These are phyloP conservation scores for Colletotrichum somersetense DNA, from an alignment of 2,329 filamentous ascomycete species.

Conservation along the genomic window DNA sequence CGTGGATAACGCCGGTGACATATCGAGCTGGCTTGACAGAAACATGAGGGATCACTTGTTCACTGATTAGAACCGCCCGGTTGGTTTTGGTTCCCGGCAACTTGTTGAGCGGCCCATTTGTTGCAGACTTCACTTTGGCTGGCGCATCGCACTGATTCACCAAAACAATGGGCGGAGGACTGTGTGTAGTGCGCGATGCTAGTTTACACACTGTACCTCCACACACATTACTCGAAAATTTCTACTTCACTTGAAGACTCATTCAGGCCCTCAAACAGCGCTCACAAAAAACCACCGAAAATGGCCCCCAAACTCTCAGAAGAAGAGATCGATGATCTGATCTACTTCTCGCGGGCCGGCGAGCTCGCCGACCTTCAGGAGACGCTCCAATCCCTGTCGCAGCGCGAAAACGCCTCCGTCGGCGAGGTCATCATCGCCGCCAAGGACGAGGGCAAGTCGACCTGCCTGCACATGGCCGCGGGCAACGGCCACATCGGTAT, in stretches of 20 bases:
- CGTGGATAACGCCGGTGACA: slow-evolving; percentile 67
- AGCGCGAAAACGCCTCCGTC: slow-evolving; percentile 69
- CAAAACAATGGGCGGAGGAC: neutral
- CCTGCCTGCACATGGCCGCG: slow-evolving; percentile 90
- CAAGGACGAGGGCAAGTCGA: slow-evolving; percentile 81
- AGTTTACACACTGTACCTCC: slow-evolving; percentile 39
- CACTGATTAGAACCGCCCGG: rapidly evolving
- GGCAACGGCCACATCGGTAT: slow-evolving; percentile 89
- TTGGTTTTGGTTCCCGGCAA: no score
- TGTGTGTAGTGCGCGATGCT: slow-evolving; percentile 19
- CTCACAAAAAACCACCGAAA: slow-evolving; percentile 11
- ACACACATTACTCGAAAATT: slow-evolving; percentile 41
- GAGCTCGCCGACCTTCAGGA: slow-evolving; percentile 77
- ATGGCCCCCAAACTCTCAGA: slow-evolving; percentile 72
- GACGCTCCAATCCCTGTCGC: slow-evolving; percentile 69
- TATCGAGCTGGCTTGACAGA: slow-evolving; percentile 64
- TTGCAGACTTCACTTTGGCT: neutral
- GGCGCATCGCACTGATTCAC: slow-evolving; percentile 10
- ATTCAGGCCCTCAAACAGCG: slow-evolving; percentile 22
- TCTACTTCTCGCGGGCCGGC: slow-evolving; percentile 86
- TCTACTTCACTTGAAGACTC: slow-evolving; percentile 27
- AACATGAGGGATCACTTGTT: slow-evolving; percentile 48
- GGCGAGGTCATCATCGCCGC: slow-evolving; percentile 77
- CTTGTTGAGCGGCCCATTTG: neutral
- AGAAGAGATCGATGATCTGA: slow-evolving; percentile 90